Base-by-base conservation (phyloP, 2,329 filamentous ascomycete species). In the Aureobasidium melanogenum region DNA sequence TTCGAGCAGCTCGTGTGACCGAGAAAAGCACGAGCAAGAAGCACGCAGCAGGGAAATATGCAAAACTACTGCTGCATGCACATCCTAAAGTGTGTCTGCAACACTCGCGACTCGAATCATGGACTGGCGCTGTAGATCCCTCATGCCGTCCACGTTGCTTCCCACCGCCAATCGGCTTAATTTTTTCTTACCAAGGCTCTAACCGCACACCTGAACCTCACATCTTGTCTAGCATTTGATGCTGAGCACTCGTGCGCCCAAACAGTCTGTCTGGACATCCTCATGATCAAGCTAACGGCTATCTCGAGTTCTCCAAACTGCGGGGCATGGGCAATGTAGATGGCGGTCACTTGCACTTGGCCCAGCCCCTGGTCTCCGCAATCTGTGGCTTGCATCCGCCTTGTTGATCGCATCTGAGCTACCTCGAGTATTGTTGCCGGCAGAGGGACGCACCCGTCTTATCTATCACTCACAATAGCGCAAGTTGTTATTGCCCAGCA, bases 61-160 rank as follows among this genome's bases (percentile, higher is more conserved):
- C 39, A 19, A 22, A 43, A 43, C 39, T 43, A 56, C 39, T 44
- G 39, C 54, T 57, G 54, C 54, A 57, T 47, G 54, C 26, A 44
- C 39, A 43, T 44, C 32, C 52, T 15, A 38, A 39, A 19, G n/a
- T 14, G n/a, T 14, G 15, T 41, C 32, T 50, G 43, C 54, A 58
- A 58, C 41, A 36, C 28, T 50, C 17, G n/a, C 19, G 34, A 41
- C 22, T 59, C 44, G n/a, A 48, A 24, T 24, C 43, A 24, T 41
- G 30, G 32, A 30, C 44, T 59, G 56, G 56, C 56, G 56, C 24
- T 59, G 56, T 59, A 44, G 56, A 59, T 59, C 54, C 6, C n/a
- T 26, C 54, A 57, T 57, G 54, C 54, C 41, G 39, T 30, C 34
- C 56, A 50, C 56, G 44, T 30, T 50, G 24, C 41, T 44, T 32